Base-by-base conservation (phyloP, 177 flowering plant species). In the Telopea speciosissima region DNA sequence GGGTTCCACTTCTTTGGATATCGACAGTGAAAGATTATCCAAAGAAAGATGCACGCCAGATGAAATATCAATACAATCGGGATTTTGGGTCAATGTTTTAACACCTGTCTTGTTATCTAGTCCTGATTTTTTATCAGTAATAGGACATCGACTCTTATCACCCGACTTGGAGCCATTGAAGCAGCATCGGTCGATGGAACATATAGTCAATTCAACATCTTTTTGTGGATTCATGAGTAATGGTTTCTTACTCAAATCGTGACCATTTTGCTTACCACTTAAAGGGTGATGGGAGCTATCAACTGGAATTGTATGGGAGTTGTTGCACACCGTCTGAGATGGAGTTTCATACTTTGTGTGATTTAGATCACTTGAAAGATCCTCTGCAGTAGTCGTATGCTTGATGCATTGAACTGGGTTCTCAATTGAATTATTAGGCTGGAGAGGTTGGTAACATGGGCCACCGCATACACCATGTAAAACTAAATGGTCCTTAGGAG, bases 1-100 rank as follows among this genome's bases (percentile, higher is more conserved):
- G 10, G 74, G 62, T 52, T 75, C 65, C 24, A 63, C 64, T 67
- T 72, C 74, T 40, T 72, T 60, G 49, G 73, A 73, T 40, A 74
- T 70, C 9, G 72, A 70, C 45, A 77, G 63, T 19, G 82, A 77
- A n/a, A 69, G 77, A 26, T 75, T 68, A 52, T 33, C 24, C 62
- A 75, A 17, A 36, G 82, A 77, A 59, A 75, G 65, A 71, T 75
- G 68, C 65, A 71, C 67, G 28, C 68, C 64, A 7, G 73, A 21
- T 12, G 14, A 49, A 45, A 36, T 40, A 52, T 63, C 59, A 70
- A 21, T 11, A 8, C 42, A 58, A 28, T 26, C 40, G 40, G 11
- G 40, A 70, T 44, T 42, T 45, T 22, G 65, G 42, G 9, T 60
- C 33, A 24, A 24, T 63, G 60, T 23, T 24, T 40, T 61, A 24